Percentiles rank a stretch among this genome's conserved stretches.
Conservation (phyloP, 208 protist species). For the Giardia muris region DNA sequence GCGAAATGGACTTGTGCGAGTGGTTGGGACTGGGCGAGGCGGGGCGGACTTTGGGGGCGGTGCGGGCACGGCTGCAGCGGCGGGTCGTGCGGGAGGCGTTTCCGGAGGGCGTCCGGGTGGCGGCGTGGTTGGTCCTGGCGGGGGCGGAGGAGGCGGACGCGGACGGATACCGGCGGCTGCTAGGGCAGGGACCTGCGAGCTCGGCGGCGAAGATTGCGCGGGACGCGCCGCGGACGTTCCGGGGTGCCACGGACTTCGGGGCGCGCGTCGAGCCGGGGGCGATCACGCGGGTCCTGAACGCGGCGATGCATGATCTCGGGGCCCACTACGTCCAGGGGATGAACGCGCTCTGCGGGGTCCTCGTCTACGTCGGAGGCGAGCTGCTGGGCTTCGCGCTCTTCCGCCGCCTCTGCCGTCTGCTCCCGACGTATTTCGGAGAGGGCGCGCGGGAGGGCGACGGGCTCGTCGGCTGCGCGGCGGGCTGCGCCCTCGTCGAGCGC, state of each 20-base stretch:
- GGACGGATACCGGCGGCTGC: too few species aligned
- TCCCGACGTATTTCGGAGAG: background rate
- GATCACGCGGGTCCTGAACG: background rate
- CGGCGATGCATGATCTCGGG: background rate
- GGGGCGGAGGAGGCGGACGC: too few species aligned
- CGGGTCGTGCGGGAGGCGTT: too few species aligned
- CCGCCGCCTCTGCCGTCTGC: background rate
- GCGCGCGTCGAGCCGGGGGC: background rate
- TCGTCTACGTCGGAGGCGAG: background rate
- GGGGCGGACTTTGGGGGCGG: too few species aligned
- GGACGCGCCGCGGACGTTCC: background rate
- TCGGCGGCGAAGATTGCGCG: background rate
- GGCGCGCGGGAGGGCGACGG: too few species aligned
- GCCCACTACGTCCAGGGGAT: background rate
- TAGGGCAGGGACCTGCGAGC: background rate
- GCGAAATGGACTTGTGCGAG: too few species aligned
- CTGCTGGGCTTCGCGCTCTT: background rate
- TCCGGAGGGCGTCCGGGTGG: too few species aligned
- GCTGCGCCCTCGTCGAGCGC: background rate
- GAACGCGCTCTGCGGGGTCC: background rate
- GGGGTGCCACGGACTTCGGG: background rate
- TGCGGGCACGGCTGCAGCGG: too few species aligned
- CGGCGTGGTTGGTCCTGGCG: too few species aligned
- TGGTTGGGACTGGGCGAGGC: too few species aligned
- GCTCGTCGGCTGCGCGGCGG: background rate